Evolutionary conservation across 2,329 filamentous ascomycete genomes (phyloP).

Genomic region (Monosporascus sp.): DNA sequence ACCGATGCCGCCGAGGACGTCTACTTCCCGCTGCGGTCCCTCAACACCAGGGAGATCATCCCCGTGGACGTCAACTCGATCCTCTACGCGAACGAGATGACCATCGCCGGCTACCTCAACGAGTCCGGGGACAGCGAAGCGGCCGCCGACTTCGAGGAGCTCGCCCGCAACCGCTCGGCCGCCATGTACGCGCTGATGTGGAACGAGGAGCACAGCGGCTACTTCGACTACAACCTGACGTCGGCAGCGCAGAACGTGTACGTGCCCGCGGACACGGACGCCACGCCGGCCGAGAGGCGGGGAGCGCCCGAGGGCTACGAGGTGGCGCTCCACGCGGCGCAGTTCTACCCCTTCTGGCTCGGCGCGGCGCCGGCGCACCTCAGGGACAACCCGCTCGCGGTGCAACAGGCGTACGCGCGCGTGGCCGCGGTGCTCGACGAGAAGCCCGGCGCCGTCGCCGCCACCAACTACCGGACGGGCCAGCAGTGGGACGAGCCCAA

Average conservation of each 20-base stretch:
- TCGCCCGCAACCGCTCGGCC: slow-evolving; percentile 49
- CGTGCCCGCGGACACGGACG: slow-evolving; percentile 43
- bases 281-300: slow-evolving; percentile 34
- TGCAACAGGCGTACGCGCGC: slow-evolving; percentile 49
- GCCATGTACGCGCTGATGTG: slow-evolving; percentile 61
- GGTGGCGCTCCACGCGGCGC: slow-evolving; percentile 51
- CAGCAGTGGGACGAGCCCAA: slow-evolving; percentile 69
- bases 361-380: slow-evolving; percentile 55
- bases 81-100: slow-evolving; percentile 59
- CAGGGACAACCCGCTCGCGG: slow-evolving; percentile 52
- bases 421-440: slow-evolving; percentile 47
- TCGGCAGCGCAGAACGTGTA: slow-evolving; percentile 51
- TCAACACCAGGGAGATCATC: slow-evolving; percentile 54
- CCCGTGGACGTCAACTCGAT: slow-evolving; percentile 66
- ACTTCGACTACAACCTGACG: slow-evolving; percentile 66
- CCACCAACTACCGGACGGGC: slow-evolving; percentile 55
- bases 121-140: slow-evolving; percentile 44
- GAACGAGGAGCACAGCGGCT: slow-evolving; percentile 57
- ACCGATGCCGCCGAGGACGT: slow-evolving; percentile 52
- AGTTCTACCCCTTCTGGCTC: slow-evolving; percentile 66
- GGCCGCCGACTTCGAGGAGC: slow-evolving; percentile 42
- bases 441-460: slow-evolving; percentile 52
- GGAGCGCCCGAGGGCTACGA: slow-evolving; percentile 50
- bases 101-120: slow-evolving; percentile 51
- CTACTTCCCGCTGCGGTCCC: slow-evolving; percentile 60